Evolutionary conservation across 2,329 filamentous ascomycete species (phyloP), one percentile per base, ranked within the genome.

Genomic region (Coccinonectria pachysandricola): DNA sequence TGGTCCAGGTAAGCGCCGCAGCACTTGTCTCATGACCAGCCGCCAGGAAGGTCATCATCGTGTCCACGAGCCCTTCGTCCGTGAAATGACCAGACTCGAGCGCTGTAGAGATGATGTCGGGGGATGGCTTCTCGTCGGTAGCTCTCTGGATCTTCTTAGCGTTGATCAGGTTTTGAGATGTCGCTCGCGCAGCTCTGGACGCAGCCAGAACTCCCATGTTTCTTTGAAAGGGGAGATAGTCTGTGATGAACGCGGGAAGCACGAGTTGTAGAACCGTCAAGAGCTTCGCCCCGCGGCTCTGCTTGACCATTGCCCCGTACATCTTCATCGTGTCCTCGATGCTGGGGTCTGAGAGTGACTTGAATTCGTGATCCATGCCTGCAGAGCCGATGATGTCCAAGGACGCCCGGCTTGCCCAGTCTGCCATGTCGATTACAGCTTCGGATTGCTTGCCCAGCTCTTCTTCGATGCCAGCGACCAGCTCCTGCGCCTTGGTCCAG

Each of bases 321-420:
- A 71, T 56, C 36, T 67, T 70, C 35, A 67, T 64, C 1, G 47
- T 41, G 0, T 50, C 54, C 33, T 54, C 42, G 4, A 60, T 37
- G 2, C 60, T 57, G 2, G 54, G 44, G 13, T 50, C 41, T 8
- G 45, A 35, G 4, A 56, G 43, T 8, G 49, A 50, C 19, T 63
- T 54, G 34, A 76, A 68, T 19, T 71, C 62, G 8, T 62, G 61
- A 7, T 67, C 68, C 41, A 75, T 59, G 8, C 69, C 70, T 1
- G 71, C 68, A 7, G 67, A 48, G 0, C 70, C 71, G 33, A 77
- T 73, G 13, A 76, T 74, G 31, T 76, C 70, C 1, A 77, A 52
- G 0, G 71, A 71, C 1, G 64, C 62, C 16, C 65, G 62, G 40
- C 60, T 65, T 0, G 59, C 57, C 66, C 68, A 75, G 15, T 50